Conservation (phyloP, 2,329 filamentous ascomycete genomes). For the Beauveria bassiana region DNA sequence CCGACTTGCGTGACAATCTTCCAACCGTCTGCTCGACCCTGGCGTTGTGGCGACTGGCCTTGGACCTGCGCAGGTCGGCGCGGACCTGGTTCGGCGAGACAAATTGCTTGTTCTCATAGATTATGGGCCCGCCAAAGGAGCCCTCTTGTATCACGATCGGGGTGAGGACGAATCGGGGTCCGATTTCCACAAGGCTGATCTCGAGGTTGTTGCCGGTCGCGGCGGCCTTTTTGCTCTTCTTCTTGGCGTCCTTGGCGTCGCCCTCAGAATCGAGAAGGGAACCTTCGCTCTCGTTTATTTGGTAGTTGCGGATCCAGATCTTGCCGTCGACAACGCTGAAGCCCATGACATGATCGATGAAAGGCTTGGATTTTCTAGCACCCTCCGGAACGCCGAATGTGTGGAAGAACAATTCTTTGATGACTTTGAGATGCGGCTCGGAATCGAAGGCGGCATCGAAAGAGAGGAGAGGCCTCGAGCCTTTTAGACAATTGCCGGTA, state of each 20-base stretch:
- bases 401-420: constrained; percentile 85
- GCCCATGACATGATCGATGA: constrained; percentile 89
- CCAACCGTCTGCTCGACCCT: constrained; percentile 69
- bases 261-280: constrained; percentile 35
- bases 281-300: constrained; percentile 78
- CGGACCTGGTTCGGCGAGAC: constrained; percentile 93
- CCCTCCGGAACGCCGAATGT: constrained; percentile 88
- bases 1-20: constrained; percentile 63
- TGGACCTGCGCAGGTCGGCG: constrained; percentile 66
- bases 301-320: constrained; percentile 93
- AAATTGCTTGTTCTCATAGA: constrained; percentile 97
- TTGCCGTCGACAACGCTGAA: constrained; percentile 89
- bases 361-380: constrained; percentile 86
- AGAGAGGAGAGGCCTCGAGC: constrained; percentile 80
- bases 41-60: constrained; percentile 69
- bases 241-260: constrained; percentile 36
- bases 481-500: constrained; percentile 93
- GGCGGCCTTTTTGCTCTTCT: constrained; percentile 28
- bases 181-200: constrained; percentile 82
- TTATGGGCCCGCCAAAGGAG: constrained; percentile 89
- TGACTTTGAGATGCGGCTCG: constrained; percentile 69
- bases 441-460: constrained; percentile 85
- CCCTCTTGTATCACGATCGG: constrained; percentile 94
- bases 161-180: constrained; percentile 84
- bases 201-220: constrained; percentile 71